Evolutionary conservation across 179 eudicot genomes (phyloP), one percentile per base, ranked within the genome.

Genomic region (Vitellaria paradoxa): DNA sequence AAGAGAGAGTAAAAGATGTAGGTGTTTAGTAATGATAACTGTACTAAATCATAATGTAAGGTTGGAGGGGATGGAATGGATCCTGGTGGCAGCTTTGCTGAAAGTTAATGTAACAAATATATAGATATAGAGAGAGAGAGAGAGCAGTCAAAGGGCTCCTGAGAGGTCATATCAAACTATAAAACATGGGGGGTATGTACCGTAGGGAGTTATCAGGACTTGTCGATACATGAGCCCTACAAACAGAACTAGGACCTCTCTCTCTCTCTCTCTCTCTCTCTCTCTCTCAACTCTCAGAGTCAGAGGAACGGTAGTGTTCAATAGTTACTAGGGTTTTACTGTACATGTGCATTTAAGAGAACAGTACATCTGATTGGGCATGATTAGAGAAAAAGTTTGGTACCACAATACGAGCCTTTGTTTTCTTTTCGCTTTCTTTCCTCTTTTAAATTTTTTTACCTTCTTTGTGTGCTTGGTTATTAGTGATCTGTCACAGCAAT

Each of bases 31-130:
- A 6, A 56, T 17, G 55, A 50, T 50, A 9, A 10, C 37, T 30
- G 37, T 30, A 30, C 37, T 30, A 30, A 30, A 30, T 30, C 37
- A 9, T 7, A 17, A 50, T 49, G 12, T 14, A 50, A 56, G 15
- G 63, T 55, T 55, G 75, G 75, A 73, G 53, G 76, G 66, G 65
- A 57, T 59, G 76, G 76, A 56, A 73, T 73, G 65, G 76, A 73
- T 73, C 65, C 52, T 59, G 53, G 65, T 73, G 76, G 52, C 76
- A 73, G 76, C 65, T 73, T 73, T 73, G 59, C n/a, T 12, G 49
- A 53, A 65, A 65, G 68, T 65, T 15, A 5, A 5, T 63, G 42
- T 8, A 23, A 7, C 15, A 50, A 50, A 1, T 49, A 10, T 5
- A 5, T 10, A 49, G 52, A 49, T 9, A 11, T 30, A 26, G 61